These are phyloP conservation scores for Backusella macrospora DNA, from an alignment of 192 early-diverging fungal species.

Conservation along the genomic window DNA sequence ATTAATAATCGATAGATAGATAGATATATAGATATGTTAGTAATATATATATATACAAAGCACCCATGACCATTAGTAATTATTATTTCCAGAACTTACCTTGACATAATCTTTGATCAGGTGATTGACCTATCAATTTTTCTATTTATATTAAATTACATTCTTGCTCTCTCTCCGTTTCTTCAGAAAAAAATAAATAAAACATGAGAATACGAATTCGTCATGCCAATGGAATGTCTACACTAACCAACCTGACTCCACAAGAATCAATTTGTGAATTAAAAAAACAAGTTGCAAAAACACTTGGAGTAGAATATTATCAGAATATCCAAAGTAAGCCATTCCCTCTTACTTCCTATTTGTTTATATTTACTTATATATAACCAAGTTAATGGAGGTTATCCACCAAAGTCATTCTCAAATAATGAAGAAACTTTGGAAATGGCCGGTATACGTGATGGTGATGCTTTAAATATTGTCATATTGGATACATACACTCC, in stretches of 20 bases:
- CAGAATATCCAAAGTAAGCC: slow-evolving; percentile 15
- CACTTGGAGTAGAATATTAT: slow-evolving; percentile 1
- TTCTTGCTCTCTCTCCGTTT: too few species aligned
- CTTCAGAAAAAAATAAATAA: not conserved
- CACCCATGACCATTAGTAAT: too few species aligned
- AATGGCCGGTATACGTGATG: slow-evolving; percentile 41
- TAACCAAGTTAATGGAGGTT: slow-evolving; percentile 42
- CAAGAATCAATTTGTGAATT: slow-evolving; percentile 37
- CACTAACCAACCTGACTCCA: slow-evolving; percentile 28
- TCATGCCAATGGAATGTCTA: slow-evolving; percentile 45
- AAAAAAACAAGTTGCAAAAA: slow-evolving; percentile 11
- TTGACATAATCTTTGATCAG: too few species aligned
- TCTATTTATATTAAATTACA: not conserved
- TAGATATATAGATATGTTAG: too few species aligned
- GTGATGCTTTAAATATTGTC: slow-evolving; percentile 43
- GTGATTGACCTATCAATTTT: too few species aligned
- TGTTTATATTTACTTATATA: not conserved
- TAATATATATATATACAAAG: too few species aligned
- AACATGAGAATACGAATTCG: slow-evolving; percentile 51
- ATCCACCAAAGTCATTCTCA: slow-evolving; percentile 46
- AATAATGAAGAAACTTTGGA: slow-evolving; percentile 24
- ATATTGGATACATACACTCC: not conserved
- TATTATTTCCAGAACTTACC: too few species aligned
- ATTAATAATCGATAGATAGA: too few species aligned
- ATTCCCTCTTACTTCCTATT: not conserved